A percentile compares a stretch with the other conserved stretches of the same genome.
These are phyloP conservation scores for Aspergillus taichungensis DNA, from an alignment of 495 filamentous ascomycete genomes.

Conservation along the genomic window DNA sequence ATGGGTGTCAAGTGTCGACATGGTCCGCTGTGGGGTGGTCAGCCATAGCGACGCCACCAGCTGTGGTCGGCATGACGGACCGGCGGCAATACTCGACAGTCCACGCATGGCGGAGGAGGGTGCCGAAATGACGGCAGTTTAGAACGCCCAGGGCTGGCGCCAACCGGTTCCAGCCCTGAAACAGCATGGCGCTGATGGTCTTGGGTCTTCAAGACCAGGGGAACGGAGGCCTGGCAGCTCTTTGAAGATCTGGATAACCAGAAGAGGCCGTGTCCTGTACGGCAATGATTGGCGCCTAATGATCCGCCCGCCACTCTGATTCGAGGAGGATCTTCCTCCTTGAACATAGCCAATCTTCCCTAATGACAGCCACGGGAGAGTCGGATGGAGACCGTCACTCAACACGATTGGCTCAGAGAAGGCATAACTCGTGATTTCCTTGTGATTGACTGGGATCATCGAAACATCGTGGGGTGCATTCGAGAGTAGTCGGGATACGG, in stretches of 20 bases:
- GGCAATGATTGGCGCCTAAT: slow-evolving; percentile 13
- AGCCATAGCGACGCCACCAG: neutral
- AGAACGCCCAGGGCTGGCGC: too few relatives aligned
- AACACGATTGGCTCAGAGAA: too few relatives aligned
- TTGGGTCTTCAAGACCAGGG: neutral
- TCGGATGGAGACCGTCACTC: too few relatives aligned
- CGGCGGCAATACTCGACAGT: slow-evolving; percentile 1
- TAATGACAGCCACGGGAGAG: neutral
- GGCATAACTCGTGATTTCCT: too few relatives aligned
- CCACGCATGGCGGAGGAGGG: too few relatives aligned
- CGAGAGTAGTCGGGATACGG: too few relatives aligned
- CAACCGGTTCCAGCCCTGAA: neutral
- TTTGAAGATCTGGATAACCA: slow-evolving; percentile 4
- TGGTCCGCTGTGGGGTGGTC: too few relatives aligned
- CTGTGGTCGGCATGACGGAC: slow-evolving; percentile 8
- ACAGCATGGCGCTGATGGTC: neutral
- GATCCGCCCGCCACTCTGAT: slow-evolving; percentile 3
- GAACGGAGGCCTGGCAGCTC: slow-evolving; percentile 1
- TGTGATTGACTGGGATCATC: too few relatives aligned
- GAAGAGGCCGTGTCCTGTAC: slow-evolving; percentile 10
- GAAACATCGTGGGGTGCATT: too few relatives aligned
- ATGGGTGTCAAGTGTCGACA: too few relatives aligned
- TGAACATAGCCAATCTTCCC: neutral
- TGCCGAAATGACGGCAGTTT: too few relatives aligned
- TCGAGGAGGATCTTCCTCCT: slow-evolving; percentile 3